Conservation (phyloP, 1,139 yeast genomes). For the Hanseniaspora uvarum region DNA sequence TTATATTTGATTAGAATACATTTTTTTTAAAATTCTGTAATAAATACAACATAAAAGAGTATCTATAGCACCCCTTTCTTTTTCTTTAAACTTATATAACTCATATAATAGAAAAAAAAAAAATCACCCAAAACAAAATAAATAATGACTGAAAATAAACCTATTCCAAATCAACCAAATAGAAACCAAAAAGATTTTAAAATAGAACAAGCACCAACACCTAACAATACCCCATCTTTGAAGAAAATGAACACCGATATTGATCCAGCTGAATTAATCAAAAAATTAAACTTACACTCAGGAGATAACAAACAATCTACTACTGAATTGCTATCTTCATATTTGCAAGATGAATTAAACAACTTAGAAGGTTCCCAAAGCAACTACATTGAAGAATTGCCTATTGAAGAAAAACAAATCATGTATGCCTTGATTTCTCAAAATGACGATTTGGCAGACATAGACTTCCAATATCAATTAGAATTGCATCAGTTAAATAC, state of each 20-base stretch:
- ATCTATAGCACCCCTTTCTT: no score
- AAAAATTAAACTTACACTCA: slow-evolving; percentile 11
- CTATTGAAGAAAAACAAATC: slow-evolving; percentile 64
- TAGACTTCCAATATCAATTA: slow-evolving; percentile 85
- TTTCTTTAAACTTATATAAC: neutral
- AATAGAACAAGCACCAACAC: slow-evolving; percentile 92
- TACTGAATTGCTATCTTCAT: slow-evolving; percentile 51
- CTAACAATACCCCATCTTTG: slow-evolving; percentile 89
- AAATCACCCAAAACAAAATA: no score
- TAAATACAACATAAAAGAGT: no score
- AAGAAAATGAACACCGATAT: slow-evolving; percentile 35
- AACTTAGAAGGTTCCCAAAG: slow-evolving; percentile 74
- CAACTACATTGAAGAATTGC: slow-evolving; percentile 73
- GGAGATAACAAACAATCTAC: slow-evolving; percentile 43
- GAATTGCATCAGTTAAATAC: slow-evolving; percentile 82
- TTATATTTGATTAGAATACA: no score
- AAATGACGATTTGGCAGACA: slow-evolving; percentile 67
- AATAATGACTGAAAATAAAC: slow-evolving; percentile 15
- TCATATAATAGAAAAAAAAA: no score
- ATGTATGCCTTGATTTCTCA: slow-evolving; percentile 76
- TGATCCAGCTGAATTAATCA: slow-evolving; percentile 17
- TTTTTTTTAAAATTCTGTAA: no score
- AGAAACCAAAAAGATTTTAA: slow-evolving; percentile 45
- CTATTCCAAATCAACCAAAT: slow-evolving; percentile 19
- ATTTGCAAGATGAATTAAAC: slow-evolving; percentile 82